Percentiles rank a stretch among this genome's conserved stretches.
These are phyloP conservation scores for Fusarium sp. DNA, from an alignment of 2,329 filamentous ascomycete genomes.

Conservation along the genomic window DNA sequence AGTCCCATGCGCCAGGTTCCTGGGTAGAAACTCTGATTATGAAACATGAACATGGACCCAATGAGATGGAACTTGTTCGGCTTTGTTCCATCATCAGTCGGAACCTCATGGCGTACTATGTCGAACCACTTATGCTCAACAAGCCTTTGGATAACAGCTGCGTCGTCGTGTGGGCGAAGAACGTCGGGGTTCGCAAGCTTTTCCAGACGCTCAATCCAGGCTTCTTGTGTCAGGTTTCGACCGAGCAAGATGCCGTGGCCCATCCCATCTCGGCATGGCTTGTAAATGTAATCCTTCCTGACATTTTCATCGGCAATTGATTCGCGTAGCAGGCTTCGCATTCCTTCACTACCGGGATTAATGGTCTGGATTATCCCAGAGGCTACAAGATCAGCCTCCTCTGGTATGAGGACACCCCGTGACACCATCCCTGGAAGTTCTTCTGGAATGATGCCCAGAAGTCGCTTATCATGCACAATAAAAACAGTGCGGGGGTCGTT, in stretches of 20 bases:
- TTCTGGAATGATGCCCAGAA: slow-evolving; percentile 28
- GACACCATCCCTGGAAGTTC: slow-evolving; percentile 25
- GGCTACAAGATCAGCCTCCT: slow-evolving; percentile 15
- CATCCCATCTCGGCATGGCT: slow-evolving; percentile 31
- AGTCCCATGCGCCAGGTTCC: slow-evolving; percentile 25
- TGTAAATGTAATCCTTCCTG: slow-evolving; percentile 19
- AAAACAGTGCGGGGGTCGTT: slow-evolving; percentile 35
- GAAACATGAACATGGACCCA: slow-evolving; percentile 33
- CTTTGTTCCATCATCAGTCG: slow-evolving; percentile 11
- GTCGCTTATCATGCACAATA: slow-evolving; percentile 33
- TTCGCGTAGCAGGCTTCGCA: not conserved
- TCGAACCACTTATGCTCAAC: slow-evolving; percentile 35
- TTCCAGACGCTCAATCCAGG: slow-evolving; percentile 16
- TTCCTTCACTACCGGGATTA: slow-evolving; percentile 11
- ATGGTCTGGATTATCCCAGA: slow-evolving; percentile 18
- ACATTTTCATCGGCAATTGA: not conserved
- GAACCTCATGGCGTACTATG: slow-evolving; percentile 28
- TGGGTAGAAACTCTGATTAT: slow-evolving; percentile 8
- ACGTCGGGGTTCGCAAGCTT: slow-evolving; percentile 13
- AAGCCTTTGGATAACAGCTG: slow-evolving; percentile 31
- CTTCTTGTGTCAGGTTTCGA: slow-evolving; percentile 13
- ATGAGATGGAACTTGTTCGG: slow-evolving; percentile 33
- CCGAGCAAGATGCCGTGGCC: slow-evolving; percentile 27
- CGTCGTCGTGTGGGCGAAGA: slow-evolving; percentile 17
- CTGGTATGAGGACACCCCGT: slow-evolving; percentile 16